Percentiles rank a stretch among this genome's conserved stretches.
Evolutionary conservation across 1,139 yeast genomes (phyloP).

Genomic region (Suhomyces bokatorum): DNA sequence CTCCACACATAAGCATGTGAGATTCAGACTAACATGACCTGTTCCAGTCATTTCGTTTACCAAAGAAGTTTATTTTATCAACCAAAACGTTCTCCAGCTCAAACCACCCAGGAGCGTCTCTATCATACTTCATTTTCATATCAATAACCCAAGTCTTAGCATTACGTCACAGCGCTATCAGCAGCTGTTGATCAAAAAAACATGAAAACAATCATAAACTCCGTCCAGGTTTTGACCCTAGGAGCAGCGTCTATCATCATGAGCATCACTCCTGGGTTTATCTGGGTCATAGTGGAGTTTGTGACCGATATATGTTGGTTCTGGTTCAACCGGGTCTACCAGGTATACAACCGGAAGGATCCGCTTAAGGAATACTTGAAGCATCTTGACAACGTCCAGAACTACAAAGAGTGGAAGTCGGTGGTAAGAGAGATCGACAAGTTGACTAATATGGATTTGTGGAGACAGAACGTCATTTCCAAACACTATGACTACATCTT

Average conservation of each 20-base stretch:
- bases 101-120: no score
- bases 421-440: slow-evolving; percentile 63
- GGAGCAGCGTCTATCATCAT: slow-evolving; percentile 11
- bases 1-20: no score
- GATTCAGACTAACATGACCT: no score
- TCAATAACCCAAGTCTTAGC: no score
- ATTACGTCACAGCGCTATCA: no score
- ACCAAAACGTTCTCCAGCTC: no score
- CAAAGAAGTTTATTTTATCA: no score
- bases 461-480: slow-evolving; percentile 87
- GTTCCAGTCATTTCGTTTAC: no score
- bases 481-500: slow-evolving; percentile 81
- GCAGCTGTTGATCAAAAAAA: no score
- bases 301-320: slow-evolving; percentile 58
- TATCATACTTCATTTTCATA: no score
- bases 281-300: slow-evolving; percentile 64
- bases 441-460: slow-evolving; percentile 67
- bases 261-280: slow-evolving; percentile 58
- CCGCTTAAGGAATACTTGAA: slow-evolving; percentile 43
- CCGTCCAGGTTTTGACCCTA: background rate
- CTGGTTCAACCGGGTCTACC: slow-evolving; percentile 52
- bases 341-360: slow-evolving; percentile 39
- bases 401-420: slow-evolving; percentile 62
- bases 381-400: slow-evolving; percentile 42
- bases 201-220: background rate